These are phyloP conservation scores for Arctium minus DNA, from an alignment of 129 eudicot genomes.

Conservation along the genomic window DNA sequence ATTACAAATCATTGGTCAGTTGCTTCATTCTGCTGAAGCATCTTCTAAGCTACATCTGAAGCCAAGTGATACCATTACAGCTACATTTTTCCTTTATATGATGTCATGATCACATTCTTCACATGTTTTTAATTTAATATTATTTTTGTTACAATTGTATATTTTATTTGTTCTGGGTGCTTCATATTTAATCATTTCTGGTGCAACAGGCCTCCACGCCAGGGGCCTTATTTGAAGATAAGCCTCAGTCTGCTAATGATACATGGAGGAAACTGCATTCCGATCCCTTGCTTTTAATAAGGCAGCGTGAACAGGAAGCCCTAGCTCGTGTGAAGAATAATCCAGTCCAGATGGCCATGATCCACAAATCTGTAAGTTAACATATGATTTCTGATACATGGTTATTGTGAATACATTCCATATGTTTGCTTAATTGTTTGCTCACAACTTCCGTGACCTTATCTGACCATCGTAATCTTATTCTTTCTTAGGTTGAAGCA, in stretches of 20 bases:
- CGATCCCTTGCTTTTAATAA: constrained; percentile 85
- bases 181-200: constrained; percentile 1
- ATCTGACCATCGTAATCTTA: background rate
- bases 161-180: background rate
- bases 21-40: background rate
- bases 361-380: constrained; percentile 76
- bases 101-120: background rate
- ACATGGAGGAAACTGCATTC: constrained; percentile 96
- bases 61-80: background rate
- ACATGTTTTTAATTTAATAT: background rate
- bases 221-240: constrained; percentile 92
- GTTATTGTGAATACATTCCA: background rate
- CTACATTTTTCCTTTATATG: background rate
- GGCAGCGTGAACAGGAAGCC: constrained; percentile 93
- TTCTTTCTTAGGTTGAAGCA: constrained; percentile 59
- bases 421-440: background rate
- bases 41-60: background rate
- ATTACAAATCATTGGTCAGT: background rate
- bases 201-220: constrained; percentile 51
- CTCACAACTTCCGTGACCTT: background rate
- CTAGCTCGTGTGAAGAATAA: constrained; percentile 86
- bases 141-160: background rate
- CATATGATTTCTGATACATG: background rate
- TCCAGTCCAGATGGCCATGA: constrained; percentile 93
- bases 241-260: constrained; percentile 94